Evolutionary conservation across 169 alveolate genomes (phyloP).

Genomic region (Eimeria sp.): DNA sequence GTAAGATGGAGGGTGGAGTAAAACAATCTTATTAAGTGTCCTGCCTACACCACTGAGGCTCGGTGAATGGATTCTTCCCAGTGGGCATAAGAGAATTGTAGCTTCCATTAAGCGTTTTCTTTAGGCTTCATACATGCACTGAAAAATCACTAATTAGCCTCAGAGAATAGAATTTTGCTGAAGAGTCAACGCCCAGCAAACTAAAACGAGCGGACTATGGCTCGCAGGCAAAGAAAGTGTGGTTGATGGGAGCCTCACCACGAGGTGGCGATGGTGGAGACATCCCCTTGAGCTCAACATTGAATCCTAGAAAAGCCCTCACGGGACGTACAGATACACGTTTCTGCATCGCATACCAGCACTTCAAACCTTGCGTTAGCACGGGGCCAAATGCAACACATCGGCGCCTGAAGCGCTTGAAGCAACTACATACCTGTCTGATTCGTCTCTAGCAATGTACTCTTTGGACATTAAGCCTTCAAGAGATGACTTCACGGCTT

Average conservation of each 20-base stretch:
- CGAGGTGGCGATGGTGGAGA: not conserved
- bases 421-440: conserved; percentile 46
- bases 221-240: not conserved
- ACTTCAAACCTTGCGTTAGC: not conserved
- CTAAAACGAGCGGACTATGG: not conserved
- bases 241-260: not conserved
- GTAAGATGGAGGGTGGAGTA: not conserved
- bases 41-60: not conserved
- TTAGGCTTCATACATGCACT: not conserved
- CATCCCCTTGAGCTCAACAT: not conserved
- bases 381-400: not conserved
- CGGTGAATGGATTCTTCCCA: not conserved
- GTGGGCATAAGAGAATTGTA: not conserved
- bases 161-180: not conserved
- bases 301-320: not conserved
- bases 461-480: conserved; percentile 66
- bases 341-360: conserved; percentile 62
- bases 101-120: not conserved
- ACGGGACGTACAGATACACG: conserved; percentile 54
- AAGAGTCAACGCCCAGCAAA: not conserved
- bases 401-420: not conserved
- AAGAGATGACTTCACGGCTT: conserved; percentile 40
- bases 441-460: conserved; percentile 66
- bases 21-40: too few species aligned
- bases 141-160: not conserved